Evolutionary conservation across 2,329 filamentous ascomycete species (phyloP), one percentile per base, ranked within the genome.

Genomic region (Fusarium bulbicola): DNA sequence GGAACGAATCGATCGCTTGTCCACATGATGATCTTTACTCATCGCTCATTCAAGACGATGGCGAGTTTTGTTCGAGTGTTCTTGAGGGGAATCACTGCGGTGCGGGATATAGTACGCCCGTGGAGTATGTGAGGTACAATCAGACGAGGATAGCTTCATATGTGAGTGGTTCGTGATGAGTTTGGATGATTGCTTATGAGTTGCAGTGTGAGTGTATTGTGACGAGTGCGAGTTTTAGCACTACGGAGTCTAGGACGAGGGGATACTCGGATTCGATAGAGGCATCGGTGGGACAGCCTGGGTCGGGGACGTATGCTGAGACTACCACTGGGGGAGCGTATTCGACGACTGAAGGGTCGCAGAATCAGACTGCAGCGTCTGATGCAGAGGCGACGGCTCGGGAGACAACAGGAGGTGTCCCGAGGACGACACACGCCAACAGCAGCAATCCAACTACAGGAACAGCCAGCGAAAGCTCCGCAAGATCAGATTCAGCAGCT

Each of bases 21-120:
- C 72, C 74, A 3, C 74, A 63, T 7, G 80, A 82, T 54, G 66
- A 70, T 7, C 75, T 82, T 15, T 82, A 80, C 59, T 78, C 76
- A 2, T 80, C 80, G 2, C 74, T 82, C 13, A 47, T 70, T 11
- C 59, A 63, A 30, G 65, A 78, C n/a, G 79, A 77, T 2, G 60
- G 66, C 32, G 58, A 70, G 1, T 82, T 81, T 37, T 82, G 80
- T 59, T 79, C 77, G 2, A 76, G 71, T 66, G 59, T 82, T 26
- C 46, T 82, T 11, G 76, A 78, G 40, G 50, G 63, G 12, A 68
- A 43, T 6, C 74, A 73, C 15, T 78, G 76, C 54, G 59, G 68
- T 20, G 64, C 63, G 9, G 68, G 68, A 8, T 76, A 78, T 46
- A 75, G 65, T 54, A 81, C 78, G 16, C 80, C 80, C 32, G 64